These are phyloP conservation scores for Dipodascus albidus DNA, from an alignment of 805 yeast genomes.

Conservation along the genomic window DNA sequence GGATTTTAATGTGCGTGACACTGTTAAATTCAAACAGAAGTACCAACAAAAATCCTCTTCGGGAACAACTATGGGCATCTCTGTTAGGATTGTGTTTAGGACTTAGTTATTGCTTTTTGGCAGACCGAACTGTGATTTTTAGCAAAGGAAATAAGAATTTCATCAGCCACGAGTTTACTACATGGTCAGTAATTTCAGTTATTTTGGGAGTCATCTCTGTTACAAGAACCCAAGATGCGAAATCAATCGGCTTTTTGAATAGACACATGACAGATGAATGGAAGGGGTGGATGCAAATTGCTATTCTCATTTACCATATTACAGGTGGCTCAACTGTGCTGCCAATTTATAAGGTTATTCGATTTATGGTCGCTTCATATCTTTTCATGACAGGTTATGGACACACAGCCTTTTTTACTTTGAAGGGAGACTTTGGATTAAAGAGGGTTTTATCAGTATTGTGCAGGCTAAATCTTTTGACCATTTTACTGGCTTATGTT, in stretches of 20 bases:
- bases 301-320: slow-evolving; percentile 17
- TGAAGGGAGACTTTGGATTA: slow-evolving; percentile 15
- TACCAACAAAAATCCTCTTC: slow-evolving; percentile 8
- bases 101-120: slow-evolving; percentile 14
- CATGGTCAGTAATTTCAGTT: slow-evolving; percentile 7
- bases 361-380: slow-evolving; percentile 18
- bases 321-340: slow-evolving; percentile 18
- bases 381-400: slow-evolving; percentile 19
- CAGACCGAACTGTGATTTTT: slow-evolving; percentile 16
- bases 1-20: slow-evolving; percentile 5
- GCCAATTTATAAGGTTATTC: slow-evolving; percentile 16
- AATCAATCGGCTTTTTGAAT: slow-evolving; percentile 14
- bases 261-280: slow-evolving; percentile 19
- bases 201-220: slow-evolving; percentile 7
- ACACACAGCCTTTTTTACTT: slow-evolving; percentile 15
- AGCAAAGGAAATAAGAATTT: slow-evolving; percentile 15
- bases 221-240: slow-evolving; percentile 10
- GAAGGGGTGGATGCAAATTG: slow-evolving; percentile 21
- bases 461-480: slow-evolving; percentile 14
- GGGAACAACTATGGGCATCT: not conserved
- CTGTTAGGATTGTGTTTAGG: slow-evolving; percentile 9
- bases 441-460: slow-evolving; percentile 17
- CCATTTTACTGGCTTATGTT: slow-evolving; percentile 15
- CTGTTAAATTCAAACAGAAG: slow-evolving; percentile 8
- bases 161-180: slow-evolving; percentile 8